Percentiles rank a stretch among this genome's conserved stretches.
Evolutionary conservation across 1,284 basidiomycete genomes (phyloP).

Genomic region (Porodaedalea pini): DNA sequence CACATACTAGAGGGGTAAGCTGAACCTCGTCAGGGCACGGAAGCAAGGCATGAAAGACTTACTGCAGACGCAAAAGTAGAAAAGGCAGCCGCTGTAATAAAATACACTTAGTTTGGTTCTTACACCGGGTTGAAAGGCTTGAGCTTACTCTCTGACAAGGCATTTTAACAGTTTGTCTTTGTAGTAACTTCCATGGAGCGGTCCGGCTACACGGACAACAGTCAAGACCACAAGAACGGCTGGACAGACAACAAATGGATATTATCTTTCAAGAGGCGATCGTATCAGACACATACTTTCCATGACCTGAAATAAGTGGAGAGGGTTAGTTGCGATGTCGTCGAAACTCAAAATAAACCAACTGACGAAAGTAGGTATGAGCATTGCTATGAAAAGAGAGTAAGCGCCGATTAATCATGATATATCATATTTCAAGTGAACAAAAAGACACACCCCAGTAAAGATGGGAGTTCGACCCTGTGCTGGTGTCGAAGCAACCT

Average conservation of each 20-base stretch:
- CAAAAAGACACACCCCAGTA: constrained; percentile 13
- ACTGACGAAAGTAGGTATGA: constrained; percentile 18
- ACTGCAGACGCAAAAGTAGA: constrained; percentile 18
- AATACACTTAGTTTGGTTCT: no score
- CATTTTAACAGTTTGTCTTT: constrained; percentile 13
- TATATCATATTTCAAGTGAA: not conserved
- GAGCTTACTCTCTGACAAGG: constrained; percentile 15
- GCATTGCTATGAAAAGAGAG: constrained; percentile 8
- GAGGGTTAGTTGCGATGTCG: not conserved
- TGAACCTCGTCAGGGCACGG: not conserved
- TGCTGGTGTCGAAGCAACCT: constrained; percentile 17
- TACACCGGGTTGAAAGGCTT: not conserved
- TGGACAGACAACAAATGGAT: not conserved
- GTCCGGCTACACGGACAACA: constrained; percentile 5
- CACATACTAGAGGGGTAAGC: not conserved
- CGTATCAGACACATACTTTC: constrained; percentile 8
- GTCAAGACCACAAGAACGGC: constrained; percentile 14
- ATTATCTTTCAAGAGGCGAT: not conserved
- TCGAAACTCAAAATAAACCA: not conserved
- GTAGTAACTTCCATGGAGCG: constrained; percentile 11
- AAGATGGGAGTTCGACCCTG: constrained; percentile 11
- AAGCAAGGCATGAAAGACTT: not conserved
- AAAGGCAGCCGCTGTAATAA: constrained; percentile 10
- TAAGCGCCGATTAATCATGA: not conserved
- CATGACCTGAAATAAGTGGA: not conserved